Base-by-base conservation (phyloP, 805 yeast genomes). In the Cyberlindnera euphorbiiphila region DNA sequence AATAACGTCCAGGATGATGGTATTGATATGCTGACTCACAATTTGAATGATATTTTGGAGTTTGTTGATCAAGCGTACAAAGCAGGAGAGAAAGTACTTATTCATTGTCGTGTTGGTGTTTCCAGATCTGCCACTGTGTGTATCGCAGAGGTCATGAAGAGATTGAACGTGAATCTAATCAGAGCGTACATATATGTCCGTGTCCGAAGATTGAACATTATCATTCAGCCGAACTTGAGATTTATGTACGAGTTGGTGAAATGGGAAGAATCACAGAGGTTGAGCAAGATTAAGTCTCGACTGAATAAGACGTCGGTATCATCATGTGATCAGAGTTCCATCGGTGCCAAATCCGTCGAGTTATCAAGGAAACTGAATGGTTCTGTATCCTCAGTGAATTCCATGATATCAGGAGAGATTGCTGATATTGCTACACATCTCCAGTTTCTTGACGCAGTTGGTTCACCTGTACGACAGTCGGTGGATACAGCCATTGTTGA, bases 101-200 rank as follows among this genome's bases (percentile, higher is more conserved):
- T 91, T 9, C 98, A 91, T 59, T 91, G 98, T 53, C 84, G 95
- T 54, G 97, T 87, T 32, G 98, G 98, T 0, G 98, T 91, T 4
- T 85, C 96, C 0, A 67, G 98, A 38, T 85, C 95, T 3, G 98
- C 97, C 0, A 86, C 97, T 0, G 94, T 91, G 9, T 91, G 94
- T 50, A 91, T 91, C 48, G 96, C 96, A 1, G 97, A 88, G 56
- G 91, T 86, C 25, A 89, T 91, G 96, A 74, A 76, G 48, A 63
- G 95, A 27, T 61, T 84, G 36, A 62, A 74, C 12, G 64, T 86
- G 37, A 74, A 77, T 29, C 63, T 91, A 20, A 79, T 93, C 2
- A 67, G 80, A 22, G 96, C 98, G 0, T 91, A 89, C 53, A 61
- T 89, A 29, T 87, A 70, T 61, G 96, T 88, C n/a, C 69, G 97